Percentiles rank a stretch among this genome's conserved stretches.
phyloP scores from a whole-genome alignment of 805 yeast species.

The Suhomyces xylopsoci region DNA sequence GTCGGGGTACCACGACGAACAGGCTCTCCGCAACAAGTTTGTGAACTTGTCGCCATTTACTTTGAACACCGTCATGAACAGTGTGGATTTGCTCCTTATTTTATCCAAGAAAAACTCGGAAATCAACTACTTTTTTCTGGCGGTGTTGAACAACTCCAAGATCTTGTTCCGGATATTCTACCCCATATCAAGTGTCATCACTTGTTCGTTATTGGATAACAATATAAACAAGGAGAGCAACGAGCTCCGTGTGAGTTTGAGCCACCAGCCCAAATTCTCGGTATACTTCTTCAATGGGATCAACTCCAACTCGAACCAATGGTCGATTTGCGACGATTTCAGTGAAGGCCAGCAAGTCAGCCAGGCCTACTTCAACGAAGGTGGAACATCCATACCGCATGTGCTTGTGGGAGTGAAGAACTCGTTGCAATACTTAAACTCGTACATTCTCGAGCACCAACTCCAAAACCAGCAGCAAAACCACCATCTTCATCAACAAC shows the following conservation, averaged over 20 bases:
- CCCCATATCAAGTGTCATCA: conserved; percentile 58
- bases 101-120: conserved; percentile 68
- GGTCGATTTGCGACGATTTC: conserved; percentile 83
- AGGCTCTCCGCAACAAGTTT: conserved; percentile 43
- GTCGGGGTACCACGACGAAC: conserved; percentile 51
- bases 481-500: conserved; percentile 1
- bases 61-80: conserved; percentile 59
- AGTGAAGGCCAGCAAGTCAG: conserved; percentile 81
- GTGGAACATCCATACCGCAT: conserved; percentile 66
- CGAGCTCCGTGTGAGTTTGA: conserved; percentile 50
- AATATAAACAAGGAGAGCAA: conserved; percentile 36
- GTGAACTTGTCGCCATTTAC: conserved; percentile 66
- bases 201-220: conserved; percentile 55
- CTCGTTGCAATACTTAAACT: conserved; percentile 51
- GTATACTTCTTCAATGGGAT: conserved; percentile 65
- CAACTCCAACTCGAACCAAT: conserved; percentile 54
- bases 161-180: conserved; percentile 71
- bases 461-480: conserved; percentile 7
- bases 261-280: conserved; percentile 72
- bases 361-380: conserved; percentile 55
- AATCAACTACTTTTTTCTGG: conserved; percentile 74
- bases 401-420: conserved; percentile 56
- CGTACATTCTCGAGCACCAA: conserved; percentile 47
- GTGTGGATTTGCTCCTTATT: conserved; percentile 69
- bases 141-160: conserved; percentile 63